phyloP scores from a whole-genome alignment of 768 basidiomycete genomes.

The Chlorophyllum brunneum region DNA sequence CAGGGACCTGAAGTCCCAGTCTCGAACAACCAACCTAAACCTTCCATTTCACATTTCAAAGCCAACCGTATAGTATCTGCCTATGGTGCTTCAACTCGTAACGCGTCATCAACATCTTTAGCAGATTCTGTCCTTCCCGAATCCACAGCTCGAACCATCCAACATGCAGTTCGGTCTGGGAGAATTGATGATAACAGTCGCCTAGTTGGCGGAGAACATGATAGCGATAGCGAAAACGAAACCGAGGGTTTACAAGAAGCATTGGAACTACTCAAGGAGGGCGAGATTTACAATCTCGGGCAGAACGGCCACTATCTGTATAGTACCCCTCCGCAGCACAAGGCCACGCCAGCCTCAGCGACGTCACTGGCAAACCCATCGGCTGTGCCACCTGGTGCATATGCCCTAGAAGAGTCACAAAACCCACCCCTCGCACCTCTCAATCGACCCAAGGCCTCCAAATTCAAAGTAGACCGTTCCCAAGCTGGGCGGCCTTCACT shows the following conservation, averaged over 20 bases:
- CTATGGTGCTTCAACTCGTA: constrained; percentile 36
- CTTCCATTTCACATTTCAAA: constrained; percentile 63
- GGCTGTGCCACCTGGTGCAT: background rate
- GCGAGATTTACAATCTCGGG: constrained; percentile 51
- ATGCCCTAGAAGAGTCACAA: background rate
- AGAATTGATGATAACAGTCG: constrained; percentile 45
- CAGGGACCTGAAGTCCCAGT: constrained; percentile 42
- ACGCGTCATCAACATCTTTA: constrained; percentile 31
- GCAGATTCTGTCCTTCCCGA: constrained; percentile 41
- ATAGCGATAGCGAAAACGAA: constrained; percentile 57
- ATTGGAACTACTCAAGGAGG: constrained; percentile 46
- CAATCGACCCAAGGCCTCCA: constrained; percentile 38
- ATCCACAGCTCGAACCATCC: constrained; percentile 43
- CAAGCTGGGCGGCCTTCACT: constrained; percentile 24
- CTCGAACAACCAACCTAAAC: constrained; percentile 38
- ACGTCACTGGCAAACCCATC: background rate
- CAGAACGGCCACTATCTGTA: constrained; percentile 36
- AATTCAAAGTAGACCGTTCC: constrained; percentile 44
- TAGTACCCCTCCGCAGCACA: constrained; percentile 19
- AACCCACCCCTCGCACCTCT: constrained; percentile 22
- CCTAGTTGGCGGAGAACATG: constrained; percentile 48
- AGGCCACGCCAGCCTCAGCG: background rate
- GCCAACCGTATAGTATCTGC: constrained; percentile 49
- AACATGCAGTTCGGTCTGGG: constrained; percentile 51
- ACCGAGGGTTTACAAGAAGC: constrained; percentile 46